phyloP scores from a whole-genome alignment of 1,284 basidiomycete genomes.

The Ganoderma lucidum region DNA sequence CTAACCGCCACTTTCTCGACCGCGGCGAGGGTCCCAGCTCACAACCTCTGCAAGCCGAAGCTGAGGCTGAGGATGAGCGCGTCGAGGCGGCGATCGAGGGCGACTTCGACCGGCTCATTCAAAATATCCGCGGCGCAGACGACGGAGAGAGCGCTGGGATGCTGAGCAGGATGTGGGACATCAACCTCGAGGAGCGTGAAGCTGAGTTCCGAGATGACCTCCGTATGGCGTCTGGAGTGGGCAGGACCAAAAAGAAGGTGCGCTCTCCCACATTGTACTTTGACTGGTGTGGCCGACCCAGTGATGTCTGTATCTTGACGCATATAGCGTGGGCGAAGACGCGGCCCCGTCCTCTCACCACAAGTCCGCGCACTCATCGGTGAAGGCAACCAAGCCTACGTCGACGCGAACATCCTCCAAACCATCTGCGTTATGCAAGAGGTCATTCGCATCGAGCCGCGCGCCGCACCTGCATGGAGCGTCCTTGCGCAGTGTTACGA shows the following conservation, averaged over 20 bases:
- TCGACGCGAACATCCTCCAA: constrained; percentile 72
- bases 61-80: constrained; percentile 23
- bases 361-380: constrained; percentile 83
- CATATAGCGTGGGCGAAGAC: constrained; percentile 54
- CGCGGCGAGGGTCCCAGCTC: background rate
- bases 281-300: background rate
- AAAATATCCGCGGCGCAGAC: constrained; percentile 63
- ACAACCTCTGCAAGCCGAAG: constrained; percentile 7
- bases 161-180: constrained; percentile 73
- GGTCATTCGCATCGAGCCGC: constrained; percentile 93
- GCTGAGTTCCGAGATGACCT: constrained; percentile 75
- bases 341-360: constrained; percentile 73
- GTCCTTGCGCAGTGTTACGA: constrained; percentile 85
- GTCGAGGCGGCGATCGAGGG: constrained; percentile 43
- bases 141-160: constrained; percentile 53
- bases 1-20: background rate
- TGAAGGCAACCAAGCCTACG: constrained; percentile 89
- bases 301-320: constrained; percentile 66
- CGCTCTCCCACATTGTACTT: constrained; percentile 16
- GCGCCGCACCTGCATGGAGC: constrained; percentile 84
- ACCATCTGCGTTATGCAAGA: constrained; percentile 88
- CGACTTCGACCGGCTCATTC: constrained; percentile 60
- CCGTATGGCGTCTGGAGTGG: constrained; percentile 74
- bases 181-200: constrained; percentile 69
- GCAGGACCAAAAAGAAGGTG: constrained; percentile 59